Base-by-base conservation (phyloP, 2,329 filamentous ascomycete genomes). In the Pseudogymnoascus sp. region DNA sequence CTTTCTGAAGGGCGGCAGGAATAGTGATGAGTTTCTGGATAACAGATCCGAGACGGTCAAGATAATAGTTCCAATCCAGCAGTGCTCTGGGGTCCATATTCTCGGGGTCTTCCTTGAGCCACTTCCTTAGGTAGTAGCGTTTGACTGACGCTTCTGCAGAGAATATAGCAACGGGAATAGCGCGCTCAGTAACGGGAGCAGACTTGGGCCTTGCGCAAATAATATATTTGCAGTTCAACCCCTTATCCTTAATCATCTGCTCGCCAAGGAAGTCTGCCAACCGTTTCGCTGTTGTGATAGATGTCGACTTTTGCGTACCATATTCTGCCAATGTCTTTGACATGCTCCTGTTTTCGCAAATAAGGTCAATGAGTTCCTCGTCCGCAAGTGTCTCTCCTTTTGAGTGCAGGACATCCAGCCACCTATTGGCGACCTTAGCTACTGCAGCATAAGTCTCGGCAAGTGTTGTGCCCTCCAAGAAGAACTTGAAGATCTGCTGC, bases 11-110 rank as follows among this genome's bases (percentile, higher is more conserved):
- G 2, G 95, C 94, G 14, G 94, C 95, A 2, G 94, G 94, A 67
- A 99, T 99, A 1, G 95, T 99, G 72, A 99, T 96, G 62, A 99
- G 84, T 75, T 99, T 99, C 76, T 99, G 94, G 60, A 99, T 95
- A 62, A 99, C 94, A 0, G 93, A 97, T 0, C 92, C 93, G 19
- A 99, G 80, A 77, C 94, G 91, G 71, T 99, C 95, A 1, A 92
- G 81, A 73, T 99, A 99, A 75, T 99, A 99, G 67, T 92, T 84
- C 94, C 94, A 99, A 74, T 99, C 94, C 60, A 99, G 87, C 11
- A 99, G 82, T 19, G 85, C 87, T 69, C 95, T 84, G 5, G 92
- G 92, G 73, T 99, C 94, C 74, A 94, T 95, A 72, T 96, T 89
- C 7, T 85, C 80, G 0, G 93, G 92, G 65, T 97, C 93, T 69